A percentile compares a stretch with the other conserved stretches of the same genome.
Evolutionary conservation across 2,329 filamentous ascomycete species (phyloP).

Genomic region (Arachnomyces sp.): DNA sequence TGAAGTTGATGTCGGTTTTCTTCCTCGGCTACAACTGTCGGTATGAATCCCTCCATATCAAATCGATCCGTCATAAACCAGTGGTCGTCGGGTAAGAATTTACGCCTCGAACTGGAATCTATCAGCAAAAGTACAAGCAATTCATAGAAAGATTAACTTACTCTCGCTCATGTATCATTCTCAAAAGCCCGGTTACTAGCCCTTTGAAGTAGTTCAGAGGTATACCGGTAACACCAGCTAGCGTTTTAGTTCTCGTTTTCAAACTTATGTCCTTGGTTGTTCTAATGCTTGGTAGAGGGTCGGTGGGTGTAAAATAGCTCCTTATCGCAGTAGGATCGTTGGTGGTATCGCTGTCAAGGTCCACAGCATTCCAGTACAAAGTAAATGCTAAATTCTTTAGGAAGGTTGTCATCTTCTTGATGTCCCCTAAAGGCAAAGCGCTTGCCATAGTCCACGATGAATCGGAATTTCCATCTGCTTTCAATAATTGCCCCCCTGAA

Average conservation of each 20-base stretch:
- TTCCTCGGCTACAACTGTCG: constrained; percentile 80
- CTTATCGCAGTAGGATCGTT: constrained; percentile 37
- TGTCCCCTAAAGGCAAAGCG: constrained; percentile 62
- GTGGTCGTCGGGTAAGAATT: constrained; percentile 73
- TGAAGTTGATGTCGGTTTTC: constrained; percentile 64
- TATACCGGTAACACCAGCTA: constrained; percentile 61
- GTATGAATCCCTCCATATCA: constrained; percentile 81
- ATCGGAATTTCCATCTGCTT: constrained; percentile 43
- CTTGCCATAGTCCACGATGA: constrained; percentile 52
- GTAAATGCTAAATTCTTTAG: constrained; percentile 87
- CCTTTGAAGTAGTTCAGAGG: constrained; percentile 70
- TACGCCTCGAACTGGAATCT: constrained; percentile 59
- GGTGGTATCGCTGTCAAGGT: constrained; percentile 43
- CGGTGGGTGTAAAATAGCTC: constrained; percentile 36
- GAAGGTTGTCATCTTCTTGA: constrained; percentile 70
- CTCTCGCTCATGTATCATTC: constrained; percentile 88
- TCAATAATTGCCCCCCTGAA: constrained; percentile 44
- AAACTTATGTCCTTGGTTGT: constrained; percentile 28
- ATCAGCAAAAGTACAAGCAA: constrained; percentile 2
- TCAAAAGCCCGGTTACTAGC: constrained; percentile 71
- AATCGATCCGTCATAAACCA: constrained; percentile 91
- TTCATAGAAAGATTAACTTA: constrained; percentile 19
- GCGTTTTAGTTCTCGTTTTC: constrained; percentile 38
- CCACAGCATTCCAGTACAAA: constrained; percentile 73
- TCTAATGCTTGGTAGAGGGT: constrained; percentile 15